Base-by-base conservation (phyloP, 129 eudicot genomes). In the Glebionis coronaria region DNA sequence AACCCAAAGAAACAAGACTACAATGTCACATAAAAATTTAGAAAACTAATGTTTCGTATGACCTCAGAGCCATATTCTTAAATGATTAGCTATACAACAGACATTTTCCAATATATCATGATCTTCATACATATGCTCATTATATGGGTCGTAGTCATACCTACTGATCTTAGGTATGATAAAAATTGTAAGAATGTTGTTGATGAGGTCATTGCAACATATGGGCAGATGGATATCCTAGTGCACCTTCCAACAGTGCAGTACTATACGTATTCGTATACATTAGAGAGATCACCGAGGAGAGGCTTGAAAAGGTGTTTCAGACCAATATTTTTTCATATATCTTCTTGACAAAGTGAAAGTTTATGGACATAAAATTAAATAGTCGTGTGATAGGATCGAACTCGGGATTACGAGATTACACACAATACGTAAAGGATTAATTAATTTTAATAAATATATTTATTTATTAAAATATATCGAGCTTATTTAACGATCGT, bases 201-300 rank as follows among this genome's bases (percentile, higher is more conserved):
- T 0, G 91, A 82, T 9, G 87, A 84, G 62, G 97, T 87, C n/a
- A 83, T 81, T 4, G 79, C 70, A 0, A 75, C 71, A 21, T 84
- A 47, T 14, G 91, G 95, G 2, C 62, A 75, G 27, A 84, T 90
- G 2, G 95, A 90, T 65, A 54, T 90, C 57, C 73, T 90, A 12
- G 85, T 90, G 16, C 87, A 90, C 64, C 84, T 84, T 68, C 79
- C 78, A 3, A 91, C 97, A 0, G 91, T 82, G 73, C 95, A 90
- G 72, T 70, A 90, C 35, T 68, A 80, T 60, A 69, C n/a, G n/a
- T n/a, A n/a, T n/a, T n/a, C n/a, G n/a, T n/a, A 82, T 21, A 11
- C 54, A 12, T 63, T 90, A 4, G 97, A 74, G 95, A 90, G 18
- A 80, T 90, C 27, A 90, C 88, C n/a, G n/a, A n/a, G 55, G 63